Base-by-base conservation (phyloP, 192 early-diverging fungal species). In the Paraglomus brasilianum region DNA sequence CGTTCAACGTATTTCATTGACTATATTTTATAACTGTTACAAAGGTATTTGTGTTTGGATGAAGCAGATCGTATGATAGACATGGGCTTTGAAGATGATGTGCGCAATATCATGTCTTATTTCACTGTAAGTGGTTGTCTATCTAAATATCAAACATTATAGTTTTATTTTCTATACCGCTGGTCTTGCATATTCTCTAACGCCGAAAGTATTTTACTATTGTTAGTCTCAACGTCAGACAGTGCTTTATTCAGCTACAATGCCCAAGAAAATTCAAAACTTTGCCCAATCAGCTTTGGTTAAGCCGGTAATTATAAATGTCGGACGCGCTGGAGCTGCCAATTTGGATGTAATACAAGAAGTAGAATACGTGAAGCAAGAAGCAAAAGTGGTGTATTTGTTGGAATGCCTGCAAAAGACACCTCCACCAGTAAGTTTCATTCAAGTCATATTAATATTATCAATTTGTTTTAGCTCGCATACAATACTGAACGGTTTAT, bases 51-150 rank as follows among this genome's bases (percentile, higher is more conserved):
- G 72, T 95, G 95, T 70, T 87, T 97, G 87, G 96, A 98, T 78
- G 96, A 98, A 77, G 96, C 96, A 11, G 96, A 98, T 86, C 83
- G 96, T 65, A 98, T 98, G 96, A 88, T 98, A 58, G 96, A 98
- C 74, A 91, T 96, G 87, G 95, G 95, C 41, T 98, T 98, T 73
- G 96, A 97, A 60, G 96, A 98, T 39, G 96, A 97, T 74, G 91
- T 96, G 41, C 86, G 96, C 53, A 92, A 90, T 45, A 94, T 98
- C 61, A 88, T 98, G 82, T 98, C 95, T 5, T 97, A 88, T 71
- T 98, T 97, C 72, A 97, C 74, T 59, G 82, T 83, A 61, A 70
- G 55, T 59, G 17, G 45, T 13, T 55, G n/a, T n/a, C n/a, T n/a
- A n/a, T 41, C 15, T 14, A 30, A 45, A 42, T 11, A 24, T 43